These are phyloP conservation scores for Pyrus betulifolia DNA, from an alignment of 306 rosid genomes.

Conservation along the genomic window DNA sequence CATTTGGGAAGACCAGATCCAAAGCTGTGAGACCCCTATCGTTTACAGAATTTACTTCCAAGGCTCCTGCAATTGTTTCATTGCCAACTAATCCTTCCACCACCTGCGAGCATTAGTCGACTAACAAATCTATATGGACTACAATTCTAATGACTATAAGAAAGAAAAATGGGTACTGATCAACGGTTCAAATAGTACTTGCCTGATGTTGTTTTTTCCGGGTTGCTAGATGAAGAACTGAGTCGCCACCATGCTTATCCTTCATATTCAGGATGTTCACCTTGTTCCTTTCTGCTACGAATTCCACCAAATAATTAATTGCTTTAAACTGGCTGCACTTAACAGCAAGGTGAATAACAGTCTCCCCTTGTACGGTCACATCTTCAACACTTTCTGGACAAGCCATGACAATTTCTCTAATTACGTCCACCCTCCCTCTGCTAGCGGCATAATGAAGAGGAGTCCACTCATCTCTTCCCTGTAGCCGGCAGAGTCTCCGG, in stretches of 20 bases:
- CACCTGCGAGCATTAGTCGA: not conserved
- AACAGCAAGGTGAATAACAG: slow-evolving; percentile 19
- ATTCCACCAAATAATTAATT: not conserved
- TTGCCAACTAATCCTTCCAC: not conserved
- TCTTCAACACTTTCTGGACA: not conserved
- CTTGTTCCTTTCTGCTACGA: not conserved
- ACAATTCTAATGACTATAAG: no score
- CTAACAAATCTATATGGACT: not conserved
- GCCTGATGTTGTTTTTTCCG: slow-evolving; percentile 21
- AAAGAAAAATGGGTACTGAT: not conserved
- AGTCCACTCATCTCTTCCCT: slow-evolving; percentile 2
- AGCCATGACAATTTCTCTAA: not conserved
- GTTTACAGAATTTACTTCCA: not conserved
- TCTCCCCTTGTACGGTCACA: not conserved
- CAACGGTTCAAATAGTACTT: not conserved
- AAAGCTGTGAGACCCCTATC: not conserved
- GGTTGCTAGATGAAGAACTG: slow-evolving; percentile 23
- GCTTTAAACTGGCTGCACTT: slow-evolving; percentile 17
- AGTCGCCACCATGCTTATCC: slow-evolving; percentile 13
- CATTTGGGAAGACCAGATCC: not conserved
- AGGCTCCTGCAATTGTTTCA: not conserved
- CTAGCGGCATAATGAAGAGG: slow-evolving; percentile 1
- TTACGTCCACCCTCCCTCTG: not conserved
- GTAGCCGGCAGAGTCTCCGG: not conserved
- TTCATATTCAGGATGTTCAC: not conserved